Evolutionary conservation across 129 eudicot species (phyloP), one percentile per base, ranked within the genome.

Genomic region (sunflower (Helianthus annuus)): DNA sequence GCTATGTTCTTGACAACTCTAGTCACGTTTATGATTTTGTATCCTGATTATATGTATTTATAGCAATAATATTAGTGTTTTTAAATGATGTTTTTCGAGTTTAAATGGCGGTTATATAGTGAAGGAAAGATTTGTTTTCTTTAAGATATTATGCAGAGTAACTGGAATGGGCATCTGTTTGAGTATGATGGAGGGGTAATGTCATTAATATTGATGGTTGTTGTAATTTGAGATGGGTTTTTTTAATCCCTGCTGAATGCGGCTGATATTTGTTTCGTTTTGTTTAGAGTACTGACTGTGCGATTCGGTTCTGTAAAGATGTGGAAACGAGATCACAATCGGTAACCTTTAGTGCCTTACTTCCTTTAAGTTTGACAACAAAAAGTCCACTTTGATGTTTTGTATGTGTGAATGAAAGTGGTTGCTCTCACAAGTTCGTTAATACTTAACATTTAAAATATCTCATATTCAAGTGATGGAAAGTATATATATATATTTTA

Each of bases 11-110:
- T 56, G 97, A 92, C 65, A 92, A 89, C 69, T 80, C 97, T 80
- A 89, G 97, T 48, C 85, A 74, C 81, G 79, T 92, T 75, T 76
- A 84, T 68, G 97, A 92, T 85, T 92, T 89, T 65, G 97, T 92
- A 92, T 92, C 97, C 96, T 90, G 29, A 53, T 73, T 79, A 8
- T 57, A 66, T 66, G 46, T 57, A 22, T 55, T 67, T 59, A 1
- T 5, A 60, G 55, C 36, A 11, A 13, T 8, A 64, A 3, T 29
- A 22, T 32, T 32, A 32, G 9, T 40, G 9, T 5, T 40, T 7
- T 40, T 40, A 40, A 5, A 40, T 40, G 45, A 40, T 40, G 45
- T 40, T 40, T 40, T 40, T 40, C 61, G 54, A 48, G 14, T 48
- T 32, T 5, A 19, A 49, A 51, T n/a, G 63, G 8, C 67, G 39